Conservation (phyloP, 169 alveolate genomes). For the Plasmodium knowlesi region DNA sequence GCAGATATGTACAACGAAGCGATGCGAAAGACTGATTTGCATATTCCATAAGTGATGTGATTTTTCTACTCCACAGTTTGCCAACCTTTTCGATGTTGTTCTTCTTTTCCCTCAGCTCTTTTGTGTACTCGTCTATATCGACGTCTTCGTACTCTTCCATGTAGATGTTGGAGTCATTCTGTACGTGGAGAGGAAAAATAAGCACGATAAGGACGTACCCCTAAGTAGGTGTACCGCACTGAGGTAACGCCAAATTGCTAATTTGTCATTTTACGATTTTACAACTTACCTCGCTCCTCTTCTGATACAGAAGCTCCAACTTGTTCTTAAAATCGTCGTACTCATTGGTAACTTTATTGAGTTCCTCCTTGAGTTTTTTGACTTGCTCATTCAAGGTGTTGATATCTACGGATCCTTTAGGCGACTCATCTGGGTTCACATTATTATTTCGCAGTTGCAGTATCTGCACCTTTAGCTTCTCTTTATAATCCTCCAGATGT, state of each 20-base stretch:
- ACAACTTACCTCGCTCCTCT: conserved; percentile 56
- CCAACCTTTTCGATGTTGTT: conserved; percentile 30
- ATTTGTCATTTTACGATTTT: neutral
- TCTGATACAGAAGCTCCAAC: conserved; percentile 61
- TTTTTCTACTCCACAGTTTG: neutral
- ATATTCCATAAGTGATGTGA: neutral
- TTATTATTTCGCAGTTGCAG: conserved; percentile 58
- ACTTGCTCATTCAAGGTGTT: conserved; percentile 62
- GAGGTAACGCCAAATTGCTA: neutral
- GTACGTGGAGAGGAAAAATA: neutral
- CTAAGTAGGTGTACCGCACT: neutral
- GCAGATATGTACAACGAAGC: neutral
- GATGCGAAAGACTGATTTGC: neutral
- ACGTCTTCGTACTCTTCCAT: conserved; percentile 71
- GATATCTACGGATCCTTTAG: conserved; percentile 26
- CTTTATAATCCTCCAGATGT: conserved; percentile 47
- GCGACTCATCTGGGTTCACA: conserved; percentile 49
- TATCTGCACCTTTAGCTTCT: conserved; percentile 52
- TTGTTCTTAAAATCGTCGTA: conserved; percentile 70
- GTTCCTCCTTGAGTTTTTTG: conserved; percentile 62
- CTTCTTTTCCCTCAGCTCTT: conserved; percentile 42
- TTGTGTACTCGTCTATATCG: conserved; percentile 58
- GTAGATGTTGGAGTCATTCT: conserved; percentile 62
- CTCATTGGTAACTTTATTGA: conserved; percentile 48
- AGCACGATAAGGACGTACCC: neutral